Evolutionary conservation across 2,329 filamentous ascomycete genomes (phyloP).

Genomic region (Neopestalotiopsis rosae): DNA sequence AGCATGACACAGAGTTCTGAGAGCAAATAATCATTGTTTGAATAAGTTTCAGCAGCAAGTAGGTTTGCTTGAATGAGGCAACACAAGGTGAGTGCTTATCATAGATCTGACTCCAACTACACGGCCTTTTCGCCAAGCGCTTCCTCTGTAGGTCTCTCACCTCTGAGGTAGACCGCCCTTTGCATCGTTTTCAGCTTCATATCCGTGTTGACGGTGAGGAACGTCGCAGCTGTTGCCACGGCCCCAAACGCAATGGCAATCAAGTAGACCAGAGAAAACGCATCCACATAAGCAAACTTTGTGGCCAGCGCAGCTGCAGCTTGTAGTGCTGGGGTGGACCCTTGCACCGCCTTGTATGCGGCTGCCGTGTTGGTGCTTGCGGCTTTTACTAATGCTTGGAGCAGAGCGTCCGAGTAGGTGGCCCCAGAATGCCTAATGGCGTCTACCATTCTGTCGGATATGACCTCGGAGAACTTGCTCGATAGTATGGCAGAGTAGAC

Average conservation of each 20-base stretch:
- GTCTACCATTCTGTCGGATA: constrained; percentile 27
- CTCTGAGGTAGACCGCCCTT: constrained; percentile 2
- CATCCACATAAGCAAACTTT: constrained; percentile 38
- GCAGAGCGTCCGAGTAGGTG: constrained; percentile 23
- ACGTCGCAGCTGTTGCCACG: constrained; percentile 35
- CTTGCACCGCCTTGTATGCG: constrained; percentile 35
- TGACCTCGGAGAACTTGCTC: constrained; percentile 33
- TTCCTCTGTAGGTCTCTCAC: background rate
- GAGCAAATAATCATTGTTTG: too few species aligned
- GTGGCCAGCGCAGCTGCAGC: constrained; percentile 34
- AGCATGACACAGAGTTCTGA: too few species aligned
- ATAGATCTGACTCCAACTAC: background rate
- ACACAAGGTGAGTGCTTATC: background rate
- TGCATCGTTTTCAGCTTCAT: constrained; percentile 13
- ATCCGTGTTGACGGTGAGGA: constrained; percentile 37
- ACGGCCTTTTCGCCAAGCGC: background rate
- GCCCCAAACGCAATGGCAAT: constrained; percentile 42
- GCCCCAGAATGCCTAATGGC: constrained; percentile 28
- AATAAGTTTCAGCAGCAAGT: background rate
- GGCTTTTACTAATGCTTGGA: constrained; percentile 32
- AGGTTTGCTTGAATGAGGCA: background rate
- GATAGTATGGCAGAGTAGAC: constrained; percentile 43
- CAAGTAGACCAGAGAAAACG: constrained; percentile 41
- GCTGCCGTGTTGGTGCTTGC: constrained; percentile 37
- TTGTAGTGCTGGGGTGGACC: constrained; percentile 33